Base-by-base conservation (phyloP, 2,329 filamentous ascomycete genomes). In the Colletotrichum cordylinicola region DNA sequence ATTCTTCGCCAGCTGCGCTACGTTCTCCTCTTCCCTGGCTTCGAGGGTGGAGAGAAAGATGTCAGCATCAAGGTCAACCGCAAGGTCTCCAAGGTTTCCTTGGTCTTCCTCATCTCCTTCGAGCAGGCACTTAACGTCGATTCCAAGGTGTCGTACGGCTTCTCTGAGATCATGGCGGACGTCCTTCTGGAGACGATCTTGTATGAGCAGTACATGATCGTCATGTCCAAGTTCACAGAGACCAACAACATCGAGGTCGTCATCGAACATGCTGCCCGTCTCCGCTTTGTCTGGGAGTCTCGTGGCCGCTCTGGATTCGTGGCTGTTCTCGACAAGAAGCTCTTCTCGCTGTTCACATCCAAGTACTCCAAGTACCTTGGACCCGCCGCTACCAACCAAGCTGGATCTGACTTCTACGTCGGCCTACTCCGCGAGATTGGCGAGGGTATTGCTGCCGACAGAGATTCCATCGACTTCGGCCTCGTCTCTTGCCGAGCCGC, bases 1-100 rank as follows among this genome's bases (percentile, higher is more conserved):
- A 80, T 90, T 2, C 84, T 90, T 10, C 84, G 87, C 7, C 87
- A 90, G 76, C 79, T 91, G 21, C 88, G 88, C 35, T 85, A 87
- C 33, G 85, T 90, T 75, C 83, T 90, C 60, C 86, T 90, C 70
- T 88, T 89, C 75, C 86, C 86, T 24, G 84, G 86, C 52, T 84
- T 81, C 2, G 83, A 84, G 21, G 72, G 68, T 13, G 72, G 55
- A 6, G 72, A 75, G 55, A 72, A 73, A 43, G 73, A 72, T 15
- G 81, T 86, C 15, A 83, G 81, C 2, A 80, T 88, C 77, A 84
- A 84, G 74, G 77, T 88, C 13, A 79, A 84, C 2, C 79, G 80
- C 3, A 81, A 83, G 55, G 78, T 85, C 52, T 82, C 80, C 67
- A 85, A 83, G 72, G 80, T 82, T 0, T 82, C 85, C 5, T 85